Evolutionary conservation across 768 basidiomycete genomes (phyloP).

Genomic region (Leccinum olivaceopallidum): DNA sequence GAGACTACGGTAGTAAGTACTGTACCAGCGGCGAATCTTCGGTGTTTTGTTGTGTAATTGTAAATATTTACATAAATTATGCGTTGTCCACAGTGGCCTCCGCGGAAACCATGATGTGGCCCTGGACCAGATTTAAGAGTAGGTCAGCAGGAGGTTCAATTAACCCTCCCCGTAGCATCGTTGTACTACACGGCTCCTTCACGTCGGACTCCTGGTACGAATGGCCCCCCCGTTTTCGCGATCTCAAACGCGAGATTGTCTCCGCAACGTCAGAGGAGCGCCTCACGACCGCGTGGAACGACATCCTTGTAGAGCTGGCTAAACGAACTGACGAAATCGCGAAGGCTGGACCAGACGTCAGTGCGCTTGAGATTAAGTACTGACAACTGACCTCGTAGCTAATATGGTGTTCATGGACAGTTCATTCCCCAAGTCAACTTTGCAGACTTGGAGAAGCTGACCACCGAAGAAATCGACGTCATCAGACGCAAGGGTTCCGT

Average conservation of each 20-base stretch:
- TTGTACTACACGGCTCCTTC: background rate
- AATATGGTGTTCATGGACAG: conserved; percentile 31
- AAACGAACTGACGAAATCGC: conserved; percentile 45
- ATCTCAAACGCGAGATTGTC: conserved; percentile 58
- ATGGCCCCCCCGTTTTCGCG: conserved; percentile 46
- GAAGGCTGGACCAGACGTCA: conserved; percentile 49
- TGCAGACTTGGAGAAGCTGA: conserved; percentile 48
- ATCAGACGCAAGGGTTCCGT: conserved; percentile 60
- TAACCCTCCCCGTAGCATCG: background rate
- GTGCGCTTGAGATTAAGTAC: conserved; percentile 10
- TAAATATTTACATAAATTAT: no score
- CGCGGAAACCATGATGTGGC: background rate
- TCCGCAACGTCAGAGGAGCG: conserved; percentile 46
- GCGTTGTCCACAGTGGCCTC: no score
- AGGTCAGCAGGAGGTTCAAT: background rate
- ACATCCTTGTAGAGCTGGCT: conserved; percentile 55
- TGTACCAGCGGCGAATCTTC: no score
- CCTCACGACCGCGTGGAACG: conserved; percentile 56
- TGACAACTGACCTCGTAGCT: background rate
- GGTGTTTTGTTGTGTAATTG: no score
- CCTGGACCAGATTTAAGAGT: conserved; percentile 15
- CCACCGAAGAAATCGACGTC: conserved; percentile 43
- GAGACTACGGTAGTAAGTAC: no score
- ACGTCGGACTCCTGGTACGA: conserved; percentile 13
- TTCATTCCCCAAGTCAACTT: conserved; percentile 65